Evolutionary conservation across 2,329 filamentous ascomycete species (phyloP).

Genomic region (Akanthomyces muscarius): DNA sequence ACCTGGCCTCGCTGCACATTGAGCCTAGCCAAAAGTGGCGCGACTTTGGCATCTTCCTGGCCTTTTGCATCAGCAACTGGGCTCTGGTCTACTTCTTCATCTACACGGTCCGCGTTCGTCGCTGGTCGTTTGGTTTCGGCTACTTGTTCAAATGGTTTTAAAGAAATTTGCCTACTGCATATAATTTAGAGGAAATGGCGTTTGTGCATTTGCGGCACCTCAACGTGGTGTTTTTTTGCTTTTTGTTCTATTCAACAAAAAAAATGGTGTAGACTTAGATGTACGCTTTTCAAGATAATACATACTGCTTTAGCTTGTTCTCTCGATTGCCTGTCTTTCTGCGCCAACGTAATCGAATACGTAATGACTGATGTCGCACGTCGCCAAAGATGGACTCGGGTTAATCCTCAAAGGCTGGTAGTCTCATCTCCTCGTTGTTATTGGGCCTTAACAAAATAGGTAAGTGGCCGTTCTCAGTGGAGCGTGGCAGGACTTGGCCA

Average conservation of each 20-base stretch:
- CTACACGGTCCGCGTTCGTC: conserved; percentile 41
- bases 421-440: background rate
- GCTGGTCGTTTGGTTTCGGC: conserved; percentile 14
- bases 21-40: conserved; percentile 61
- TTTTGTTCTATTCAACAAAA: background rate
- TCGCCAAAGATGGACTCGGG: background rate
- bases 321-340: too few species aligned
- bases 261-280: background rate
- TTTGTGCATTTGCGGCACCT: background rate
- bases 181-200: conserved; percentile 5
- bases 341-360: background rate
- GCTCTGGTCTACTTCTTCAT: conserved; percentile 72
- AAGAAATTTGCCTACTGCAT: background rate
- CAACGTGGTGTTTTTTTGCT: background rate
- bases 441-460: background rate
- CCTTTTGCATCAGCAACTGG: conserved; percentile 69
- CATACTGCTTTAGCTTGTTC: background rate
- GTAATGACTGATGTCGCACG: background rate
- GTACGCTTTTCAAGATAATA: background rate
- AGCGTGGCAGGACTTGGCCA: conserved; percentile 5
- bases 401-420: background rate
- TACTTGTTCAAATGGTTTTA: conserved; percentile 18
- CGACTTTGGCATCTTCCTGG: conserved; percentile 66
- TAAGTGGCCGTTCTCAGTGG: conserved; percentile 4
- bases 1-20: conserved; percentile 54